These are phyloP conservation scores for Eucalyptus globulus DNA, from an alignment of 345 rosid genomes.

Conservation along the genomic window DNA sequence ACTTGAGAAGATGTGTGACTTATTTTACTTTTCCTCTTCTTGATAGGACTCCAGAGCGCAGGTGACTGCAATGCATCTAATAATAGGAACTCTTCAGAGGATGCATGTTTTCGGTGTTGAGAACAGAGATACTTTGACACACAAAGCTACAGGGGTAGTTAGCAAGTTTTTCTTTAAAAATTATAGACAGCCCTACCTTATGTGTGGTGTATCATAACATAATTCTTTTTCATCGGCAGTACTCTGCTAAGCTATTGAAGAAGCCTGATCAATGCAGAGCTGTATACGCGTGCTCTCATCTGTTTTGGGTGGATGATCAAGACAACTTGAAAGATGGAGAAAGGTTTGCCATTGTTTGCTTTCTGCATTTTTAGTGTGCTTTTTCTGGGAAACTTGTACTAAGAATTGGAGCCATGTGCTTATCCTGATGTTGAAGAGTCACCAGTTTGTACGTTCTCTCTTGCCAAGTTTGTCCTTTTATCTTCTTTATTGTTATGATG, in stretches of 20 bases:
- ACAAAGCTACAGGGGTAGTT: slow-evolving; percentile 94
- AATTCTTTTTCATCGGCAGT: slow-evolving; percentile 31
- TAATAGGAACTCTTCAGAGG: slow-evolving; percentile 95
- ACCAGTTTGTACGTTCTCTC: background rate
- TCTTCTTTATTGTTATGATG: background rate
- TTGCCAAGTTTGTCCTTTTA: background rate
- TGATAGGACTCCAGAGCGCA: slow-evolving; percentile 90
- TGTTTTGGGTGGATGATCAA: slow-evolving; percentile 94
- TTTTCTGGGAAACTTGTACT: background rate
- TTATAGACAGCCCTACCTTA: background rate
- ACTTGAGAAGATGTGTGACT: background rate
- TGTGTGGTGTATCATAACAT: background rate
- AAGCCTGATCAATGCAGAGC: slow-evolving; percentile 99
- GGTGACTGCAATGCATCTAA: slow-evolving; percentile 82
- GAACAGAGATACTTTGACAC: slow-evolving; percentile 94
- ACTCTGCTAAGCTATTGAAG: slow-evolving; percentile 94
- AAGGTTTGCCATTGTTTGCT: slow-evolving; percentile 31
- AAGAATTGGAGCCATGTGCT: background rate
- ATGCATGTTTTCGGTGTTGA: slow-evolving; percentile 98
- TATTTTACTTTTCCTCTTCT: background rate
- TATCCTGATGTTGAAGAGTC: background rate
- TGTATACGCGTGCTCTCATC: slow-evolving; percentile 89
- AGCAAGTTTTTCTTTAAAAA: background rate
- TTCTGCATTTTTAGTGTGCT: background rate
- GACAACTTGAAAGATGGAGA: slow-evolving; percentile 89